These are phyloP conservation scores for Chaetomiaceae sp. DNA, from an alignment of 2,329 filamentous ascomycete species.

Conservation along the genomic window DNA sequence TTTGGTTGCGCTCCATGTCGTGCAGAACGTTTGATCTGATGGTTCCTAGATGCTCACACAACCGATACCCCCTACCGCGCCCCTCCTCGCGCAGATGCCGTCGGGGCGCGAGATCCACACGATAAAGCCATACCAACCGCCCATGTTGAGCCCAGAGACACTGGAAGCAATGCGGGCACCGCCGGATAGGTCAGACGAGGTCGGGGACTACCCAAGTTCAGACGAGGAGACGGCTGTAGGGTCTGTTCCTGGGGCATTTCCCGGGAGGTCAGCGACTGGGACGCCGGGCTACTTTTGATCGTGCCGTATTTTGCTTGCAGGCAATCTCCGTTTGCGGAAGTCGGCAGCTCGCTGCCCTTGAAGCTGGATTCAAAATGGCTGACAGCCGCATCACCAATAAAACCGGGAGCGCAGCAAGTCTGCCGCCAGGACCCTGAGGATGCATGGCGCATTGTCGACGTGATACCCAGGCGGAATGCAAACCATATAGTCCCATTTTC, in stretches of 20 bases:
- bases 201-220: slow-evolving; percentile 39
- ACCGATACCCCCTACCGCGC: slow-evolving; percentile 63
- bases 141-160: slow-evolving; percentile 58
- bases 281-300: slow-evolving; percentile 37
- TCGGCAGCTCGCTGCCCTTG: too few relatives aligned
- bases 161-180: slow-evolving; percentile 59
- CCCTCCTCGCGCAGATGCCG: slow-evolving; percentile 73
- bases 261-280: slow-evolving; percentile 39
- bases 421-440: too few relatives aligned
- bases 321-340: too few relatives aligned
- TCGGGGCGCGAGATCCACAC: slow-evolving; percentile 82
- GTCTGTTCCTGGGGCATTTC: slow-evolving; percentile 45
- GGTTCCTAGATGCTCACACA: slow-evolving; percentile 69
- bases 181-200: slow-evolving; percentile 43
- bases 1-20: background rate
- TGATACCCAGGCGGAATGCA: background rate
- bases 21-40: background rate
- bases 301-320: background rate
- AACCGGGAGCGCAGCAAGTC: too few relatives aligned
- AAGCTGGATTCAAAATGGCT: too few relatives aligned
- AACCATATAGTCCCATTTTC: background rate
- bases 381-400: too few relatives aligned
- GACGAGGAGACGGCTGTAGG: slow-evolving; percentile 38
- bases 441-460: too few relatives aligned
- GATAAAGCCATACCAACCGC: slow-evolving; percentile 63